Base-by-base conservation (phyloP, 805 yeast genomes). In the Kluyveromyces nonfermentans region DNA sequence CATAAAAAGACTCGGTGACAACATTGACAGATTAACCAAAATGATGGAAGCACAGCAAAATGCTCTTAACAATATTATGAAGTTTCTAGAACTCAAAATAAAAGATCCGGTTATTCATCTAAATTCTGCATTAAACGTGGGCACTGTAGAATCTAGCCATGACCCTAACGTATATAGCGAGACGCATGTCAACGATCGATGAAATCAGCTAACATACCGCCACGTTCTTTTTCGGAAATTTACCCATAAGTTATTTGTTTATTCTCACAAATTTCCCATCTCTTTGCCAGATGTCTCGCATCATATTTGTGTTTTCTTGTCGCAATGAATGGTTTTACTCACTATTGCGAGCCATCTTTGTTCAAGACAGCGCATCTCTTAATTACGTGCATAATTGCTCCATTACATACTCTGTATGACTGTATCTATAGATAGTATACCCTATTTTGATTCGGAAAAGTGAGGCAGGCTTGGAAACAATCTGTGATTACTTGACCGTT, bases 131-230 rank as follows among this genome's bases (percentile, higher is more conserved):
- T 34, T 38, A 14, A 18, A 19, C 16, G 41, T 38, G 15, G n/a
- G 16, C 18, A 22, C 18, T n/a, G 28, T 38, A 3, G 41, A 38
- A 19, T 16, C 41, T 5, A 28, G 31, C 20, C 41, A 38, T 17
- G 41, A 38, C 18, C 33, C 41, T 10, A 38, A 28, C 20, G 41
- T 38, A 16, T 38, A 38, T 34, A 38, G 22, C n/a, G 34, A 38
- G 14, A n/a, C 19, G 17, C 41, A 28, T 33, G 34, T 38, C 18
- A 28, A 38, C 34, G 32, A 28, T 15, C 19, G 41, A 20, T 38
- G 34, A n/a, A n/a, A n/a, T n/a, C n/a, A n/a, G n/a, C n/a, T n/a
- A n/a, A n/a, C n/a, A n/a, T n/a, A n/a, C n/a, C n/a, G n/a, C n/a
- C n/a, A n/a, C n/a, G n/a, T n/a, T n/a, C n/a, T n/a, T n/a, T n/a